phyloP scores from a whole-genome alignment of 108 stramenopile species.

The Phaeodactylum tricornutum region DNA sequence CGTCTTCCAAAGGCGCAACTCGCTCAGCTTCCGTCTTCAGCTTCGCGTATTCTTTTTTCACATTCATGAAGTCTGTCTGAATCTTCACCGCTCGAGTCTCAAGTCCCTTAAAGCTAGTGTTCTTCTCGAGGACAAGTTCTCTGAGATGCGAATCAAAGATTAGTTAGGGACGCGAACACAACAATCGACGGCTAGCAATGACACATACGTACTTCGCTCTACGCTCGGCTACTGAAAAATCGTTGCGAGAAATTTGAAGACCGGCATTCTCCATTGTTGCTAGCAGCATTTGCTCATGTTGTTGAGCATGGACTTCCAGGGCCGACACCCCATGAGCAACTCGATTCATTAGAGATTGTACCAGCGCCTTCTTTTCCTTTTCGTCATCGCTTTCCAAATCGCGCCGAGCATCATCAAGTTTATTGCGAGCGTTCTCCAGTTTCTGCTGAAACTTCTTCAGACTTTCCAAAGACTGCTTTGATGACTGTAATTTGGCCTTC shows the following conservation, averaged over 20 bases:
- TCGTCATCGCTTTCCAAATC: conserved; percentile 39
- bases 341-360: conserved; percentile 34
- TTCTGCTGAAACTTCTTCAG: conserved; percentile 22
- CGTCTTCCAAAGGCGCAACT: conserved; percentile 33
- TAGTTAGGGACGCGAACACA: too few relatives aligned
- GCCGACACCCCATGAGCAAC: conserved; percentile 22
- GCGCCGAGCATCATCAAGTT: conserved; percentile 43
- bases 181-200: conserved; percentile 1
- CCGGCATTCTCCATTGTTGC: conserved; percentile 27
- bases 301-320: conserved; percentile 33
- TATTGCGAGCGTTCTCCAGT: conserved; percentile 32
- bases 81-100: background rate
- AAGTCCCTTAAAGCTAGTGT: conserved; percentile 3
- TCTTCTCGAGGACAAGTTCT: too few relatives aligned
- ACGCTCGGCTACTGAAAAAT: conserved; percentile 24
- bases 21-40: conserved; percentile 6
- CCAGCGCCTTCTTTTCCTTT: conserved; percentile 37
- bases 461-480: conserved; percentile 19
- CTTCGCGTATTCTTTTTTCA: background rate
- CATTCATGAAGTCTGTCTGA: conserved; percentile 5
- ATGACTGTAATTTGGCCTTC: conserved; percentile 14
- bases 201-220: conserved; percentile 30
- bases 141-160: too few relatives aligned
- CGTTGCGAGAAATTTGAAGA: conserved; percentile 40
- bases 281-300: conserved; percentile 42